A percentile compares a stretch with the other conserved stretches of the same genome.
Conservation (phyloP, 352 stramenopile genomes). For the Plasmopara halstedii region DNA sequence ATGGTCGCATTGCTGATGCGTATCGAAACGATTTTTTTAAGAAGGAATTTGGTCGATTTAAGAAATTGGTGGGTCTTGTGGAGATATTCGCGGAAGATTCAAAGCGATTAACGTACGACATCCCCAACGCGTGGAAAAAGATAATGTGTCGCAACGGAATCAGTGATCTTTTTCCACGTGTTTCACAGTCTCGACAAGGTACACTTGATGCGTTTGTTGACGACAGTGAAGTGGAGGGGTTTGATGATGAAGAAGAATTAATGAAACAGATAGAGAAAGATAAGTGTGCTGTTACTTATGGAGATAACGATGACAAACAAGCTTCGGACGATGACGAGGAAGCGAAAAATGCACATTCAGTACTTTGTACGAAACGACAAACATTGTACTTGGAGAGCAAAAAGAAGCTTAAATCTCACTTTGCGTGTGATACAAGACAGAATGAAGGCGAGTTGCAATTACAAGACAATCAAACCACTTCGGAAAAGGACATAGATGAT, state of each 20-base stretch:
- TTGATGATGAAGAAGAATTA: constrained; percentile 32
- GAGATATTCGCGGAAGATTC: constrained; percentile 61
- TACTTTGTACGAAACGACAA: neutral
- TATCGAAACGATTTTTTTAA: constrained; percentile 43
- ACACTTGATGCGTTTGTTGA: constrained; percentile 52
- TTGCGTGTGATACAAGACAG: constrained; percentile 1
- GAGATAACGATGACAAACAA: constrained; percentile 17
- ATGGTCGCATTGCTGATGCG: constrained; percentile 35
- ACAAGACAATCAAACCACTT: constrained; percentile 11
- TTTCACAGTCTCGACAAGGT: constrained; percentile 28
- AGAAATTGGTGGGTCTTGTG: constrained; percentile 48
- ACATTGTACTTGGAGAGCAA: constrained; percentile 19
- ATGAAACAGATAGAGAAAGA: constrained; percentile 27
- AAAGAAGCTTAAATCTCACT: constrained; percentile 17
- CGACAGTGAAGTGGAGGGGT: constrained; percentile 50
- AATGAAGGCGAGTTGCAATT: constrained; percentile 4
- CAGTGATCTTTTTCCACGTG: constrained; percentile 44
- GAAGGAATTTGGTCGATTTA: constrained; percentile 69
- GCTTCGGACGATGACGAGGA: constrained; percentile 17
- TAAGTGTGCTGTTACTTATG: constrained; percentile 1
- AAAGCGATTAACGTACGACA: constrained; percentile 19
- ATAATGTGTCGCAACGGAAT: constrained; percentile 32
- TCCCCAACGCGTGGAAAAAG: constrained; percentile 67
- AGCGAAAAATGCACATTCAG: constrained; percentile 1
- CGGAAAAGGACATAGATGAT: constrained; percentile 41